Evolutionary conservation across 129 eudicot genomes (phyloP), one percentile per base, ranked within the genome.

Genomic region (Erigeron canadensis): DNA sequence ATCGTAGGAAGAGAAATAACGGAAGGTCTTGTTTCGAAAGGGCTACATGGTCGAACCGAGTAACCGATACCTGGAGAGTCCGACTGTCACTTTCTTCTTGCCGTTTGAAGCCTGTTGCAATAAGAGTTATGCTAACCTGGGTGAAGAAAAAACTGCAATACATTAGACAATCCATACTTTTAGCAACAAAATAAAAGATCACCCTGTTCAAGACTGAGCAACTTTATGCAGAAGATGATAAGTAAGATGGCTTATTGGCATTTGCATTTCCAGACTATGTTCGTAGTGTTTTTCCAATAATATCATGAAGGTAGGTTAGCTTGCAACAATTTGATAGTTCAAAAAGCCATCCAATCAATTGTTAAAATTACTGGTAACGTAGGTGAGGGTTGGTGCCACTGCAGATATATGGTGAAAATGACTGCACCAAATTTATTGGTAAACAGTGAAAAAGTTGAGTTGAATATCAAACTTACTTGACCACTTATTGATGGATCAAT

Each of bases 31-130:
- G 21, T 45, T 37, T 73, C 10, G 11, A 10, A 9, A 70, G 12
- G 70, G 55, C 10, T 42, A 42, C 28, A 71, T 74, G 71, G 37
- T 74, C 43, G 5, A 37, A 53, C 64, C 22, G 51, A 75, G 38
- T 5, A 37, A 53, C 64, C 22, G 51, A 75, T 79, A 87, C 99
- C 99, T 90, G 97, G 63, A 72, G 81, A 6, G 83, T 77, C 76
- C 87, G 82, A 13, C 87, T 84, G 17, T 95, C 91, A 48, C 85
- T 82, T 75, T 86, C 99, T 79, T 90, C 97, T 79, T 86, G 96
- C 44, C 93, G 91, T 70, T 90, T 95, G 74, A 94, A 88, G 69
- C 99, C 99, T 11, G 99, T 90, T 72, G 99, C 99, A 46, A 95
- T 95, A 70, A 95, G 69, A 62, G 97, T 95, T 70, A 95, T 95